phyloP scores from a whole-genome alignment of 148 eudicot genomes.

The Rhododendron ovatum region DNA sequence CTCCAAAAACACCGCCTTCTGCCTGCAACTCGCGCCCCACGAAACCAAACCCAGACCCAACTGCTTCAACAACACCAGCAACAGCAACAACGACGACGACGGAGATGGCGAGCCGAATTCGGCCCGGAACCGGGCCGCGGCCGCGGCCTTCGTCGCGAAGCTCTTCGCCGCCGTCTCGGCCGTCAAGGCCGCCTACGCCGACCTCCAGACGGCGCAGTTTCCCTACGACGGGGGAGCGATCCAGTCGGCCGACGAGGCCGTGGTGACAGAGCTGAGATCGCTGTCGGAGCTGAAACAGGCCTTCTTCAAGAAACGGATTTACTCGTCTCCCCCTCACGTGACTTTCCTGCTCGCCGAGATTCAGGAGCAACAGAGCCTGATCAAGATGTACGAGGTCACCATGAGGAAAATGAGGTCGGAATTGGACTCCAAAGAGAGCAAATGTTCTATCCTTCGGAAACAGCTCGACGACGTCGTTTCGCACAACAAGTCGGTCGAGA shows the following conservation, averaged over 20 bases:
- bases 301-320: constrained; percentile 39
- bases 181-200: constrained; percentile 81
- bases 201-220: constrained; percentile 77
- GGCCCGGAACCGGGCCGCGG: constrained; percentile 26
- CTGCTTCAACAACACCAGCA: neutral
- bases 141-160: constrained; percentile 59
- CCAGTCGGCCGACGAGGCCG: constrained; percentile 58
- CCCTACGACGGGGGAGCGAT: constrained; percentile 58
- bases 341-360: constrained; percentile 69
- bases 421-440: constrained; percentile 33
- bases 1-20: constrained; percentile 21
- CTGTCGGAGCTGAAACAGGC: constrained; percentile 63
- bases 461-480: constrained; percentile 21
- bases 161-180: constrained; percentile 77
- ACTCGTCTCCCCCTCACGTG: constrained; percentile 76
- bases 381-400: constrained; percentile 77
- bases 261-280: constrained; percentile 50
- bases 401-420: constrained; percentile 65
- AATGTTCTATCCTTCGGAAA: constrained; percentile 19
- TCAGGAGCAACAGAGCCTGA: constrained; percentile 79
- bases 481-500: constrained; percentile 41
- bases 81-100: neutral
- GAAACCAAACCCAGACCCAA: constrained; percentile 22
- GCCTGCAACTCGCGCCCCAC: constrained; percentile 23
- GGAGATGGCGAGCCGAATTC: constrained; percentile 1